Evolutionary conservation across 1,284 basidiomycete genomes (phyloP).

Genomic region (Ganoderma multipileum): DNA sequence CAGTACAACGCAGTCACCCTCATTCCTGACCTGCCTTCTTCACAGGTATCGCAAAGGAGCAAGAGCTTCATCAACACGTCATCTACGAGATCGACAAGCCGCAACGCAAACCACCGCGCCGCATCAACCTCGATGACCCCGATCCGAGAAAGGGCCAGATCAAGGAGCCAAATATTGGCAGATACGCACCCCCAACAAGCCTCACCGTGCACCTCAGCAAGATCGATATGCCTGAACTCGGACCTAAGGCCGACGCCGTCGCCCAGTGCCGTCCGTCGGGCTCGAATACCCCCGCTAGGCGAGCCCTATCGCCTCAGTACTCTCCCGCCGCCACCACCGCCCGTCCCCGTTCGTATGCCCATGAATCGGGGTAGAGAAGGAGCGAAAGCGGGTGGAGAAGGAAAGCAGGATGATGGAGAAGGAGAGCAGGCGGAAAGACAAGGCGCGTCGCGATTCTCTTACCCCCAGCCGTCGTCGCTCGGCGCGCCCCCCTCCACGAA

Average conservation of each 20-base stretch:
- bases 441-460: background rate
- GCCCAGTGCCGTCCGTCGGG: slow-evolving; percentile 11
- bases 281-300: slow-evolving; percentile 7
- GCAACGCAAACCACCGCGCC: slow-evolving; percentile 57
- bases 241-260: slow-evolving; percentile 48
- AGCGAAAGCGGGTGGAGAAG: slow-evolving; percentile 38
- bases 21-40: background rate
- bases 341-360: background rate
- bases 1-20: too few relatives aligned
- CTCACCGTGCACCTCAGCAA: slow-evolving; percentile 80
- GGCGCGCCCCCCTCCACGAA: slow-evolving; percentile 14
- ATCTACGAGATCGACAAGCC: slow-evolving; percentile 59
- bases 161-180: slow-evolving; percentile 34
- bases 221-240: slow-evolving; percentile 82
- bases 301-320: slow-evolving; percentile 8
- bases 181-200: slow-evolving; percentile 19
- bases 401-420: slow-evolving; percentile 41
- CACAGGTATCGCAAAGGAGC: slow-evolving; percentile 58
- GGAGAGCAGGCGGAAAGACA: slow-evolving; percentile 38
- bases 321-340: background rate
- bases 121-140: slow-evolving; percentile 69
- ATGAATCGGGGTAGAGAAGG: too few relatives aligned
- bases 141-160: slow-evolving; percentile 47
- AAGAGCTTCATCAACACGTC: slow-evolving; percentile 82
- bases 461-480: background rate